A percentile compares a stretch with the other conserved stretches of the same genome.
Evolutionary conservation across 495 filamentous ascomycete species (phyloP).

Genomic region (Cenococcum geophilum): DNA sequence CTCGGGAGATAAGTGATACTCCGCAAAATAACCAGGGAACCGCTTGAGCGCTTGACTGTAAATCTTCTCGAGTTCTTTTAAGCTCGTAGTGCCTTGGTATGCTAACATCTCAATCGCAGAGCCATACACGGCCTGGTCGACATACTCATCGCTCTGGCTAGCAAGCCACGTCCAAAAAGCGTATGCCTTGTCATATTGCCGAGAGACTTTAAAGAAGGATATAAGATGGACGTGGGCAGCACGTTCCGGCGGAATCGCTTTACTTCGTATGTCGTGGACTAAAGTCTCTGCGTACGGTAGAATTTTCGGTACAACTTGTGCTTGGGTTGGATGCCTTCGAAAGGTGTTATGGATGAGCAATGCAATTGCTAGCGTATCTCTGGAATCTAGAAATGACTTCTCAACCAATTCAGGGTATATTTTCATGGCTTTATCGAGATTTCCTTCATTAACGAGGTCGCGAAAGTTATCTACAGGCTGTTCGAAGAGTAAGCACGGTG

Average conservation of each 20-base stretch:
- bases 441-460: background rate
- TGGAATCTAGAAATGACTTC: background rate
- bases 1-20: conserved; percentile 41
- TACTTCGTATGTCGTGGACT: conserved; percentile 34
- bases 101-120: conserved; percentile 46
- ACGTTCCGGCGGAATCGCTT: conserved; percentile 36
- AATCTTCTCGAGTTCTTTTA: conserved; percentile 39
- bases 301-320: background rate
- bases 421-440: background rate
- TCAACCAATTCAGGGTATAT: background rate
- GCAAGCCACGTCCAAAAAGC: conserved; percentile 45
- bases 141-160: conserved; percentile 34
- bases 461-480: background rate
- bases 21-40: conserved; percentile 38
- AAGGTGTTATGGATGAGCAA: background rate
- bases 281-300: conserved; percentile 31
- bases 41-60: conserved; percentile 41
- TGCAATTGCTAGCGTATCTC: background rate
- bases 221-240: conserved; percentile 43
- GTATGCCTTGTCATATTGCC: conserved; percentile 36
- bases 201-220: conserved; percentile 43
- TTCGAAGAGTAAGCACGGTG: background rate
- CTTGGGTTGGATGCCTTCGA: background rate
- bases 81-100: conserved; percentile 33
- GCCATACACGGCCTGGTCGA: conserved; percentile 42